Conservation (phyloP, 2,329 filamentous ascomycete genomes). For the Talaromyces islandicus region DNA sequence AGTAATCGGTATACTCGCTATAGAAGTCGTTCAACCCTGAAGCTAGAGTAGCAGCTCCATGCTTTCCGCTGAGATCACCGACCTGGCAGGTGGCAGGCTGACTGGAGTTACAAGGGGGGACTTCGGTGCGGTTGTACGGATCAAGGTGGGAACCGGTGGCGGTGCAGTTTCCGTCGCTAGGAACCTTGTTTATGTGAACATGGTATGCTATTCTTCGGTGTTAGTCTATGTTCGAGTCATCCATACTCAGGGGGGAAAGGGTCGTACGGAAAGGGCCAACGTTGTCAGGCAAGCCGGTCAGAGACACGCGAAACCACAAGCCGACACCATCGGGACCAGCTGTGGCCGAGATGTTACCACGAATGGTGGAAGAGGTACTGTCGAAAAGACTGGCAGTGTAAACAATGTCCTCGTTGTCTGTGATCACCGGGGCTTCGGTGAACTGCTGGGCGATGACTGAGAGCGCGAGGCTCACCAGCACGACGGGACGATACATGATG, state of each 20-base stretch:
- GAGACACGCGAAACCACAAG: slow-evolving; percentile 50
- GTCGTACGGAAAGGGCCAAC: slow-evolving; percentile 55
- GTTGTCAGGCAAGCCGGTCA: slow-evolving; percentile 52
- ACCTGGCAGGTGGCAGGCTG: slow-evolving; percentile 64
- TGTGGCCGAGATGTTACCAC: slow-evolving; percentile 47
- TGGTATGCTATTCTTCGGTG: slow-evolving; percentile 53
- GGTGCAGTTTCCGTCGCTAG: slow-evolving; percentile 65
- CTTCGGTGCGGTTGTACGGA: slow-evolving; percentile 61
- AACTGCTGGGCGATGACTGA: slow-evolving; percentile 20
- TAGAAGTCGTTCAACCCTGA: slow-evolving; percentile 33
- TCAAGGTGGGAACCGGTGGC: slow-evolving; percentile 63
- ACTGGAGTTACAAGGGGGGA: slow-evolving; percentile 52
- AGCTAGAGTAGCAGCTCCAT: slow-evolving; percentile 51
- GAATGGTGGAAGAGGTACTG: slow-evolving; percentile 49
- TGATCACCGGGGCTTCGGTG: slow-evolving; percentile 47
- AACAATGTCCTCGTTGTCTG: slow-evolving; percentile 50
- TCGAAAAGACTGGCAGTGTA: slow-evolving; percentile 55
- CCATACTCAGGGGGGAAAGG: background rate
- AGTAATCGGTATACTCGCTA: slow-evolving; percentile 41
- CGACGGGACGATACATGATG: background rate
- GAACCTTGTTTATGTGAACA: slow-evolving; percentile 61
- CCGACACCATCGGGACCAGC: slow-evolving; percentile 48
- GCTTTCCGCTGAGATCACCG: slow-evolving; percentile 70
- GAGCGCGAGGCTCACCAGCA: slow-evolving; percentile 15
- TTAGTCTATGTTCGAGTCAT: slow-evolving; percentile 7